Base-by-base conservation (phyloP, 345 rosid genomes). In the Lenwebbia sp. region DNA sequence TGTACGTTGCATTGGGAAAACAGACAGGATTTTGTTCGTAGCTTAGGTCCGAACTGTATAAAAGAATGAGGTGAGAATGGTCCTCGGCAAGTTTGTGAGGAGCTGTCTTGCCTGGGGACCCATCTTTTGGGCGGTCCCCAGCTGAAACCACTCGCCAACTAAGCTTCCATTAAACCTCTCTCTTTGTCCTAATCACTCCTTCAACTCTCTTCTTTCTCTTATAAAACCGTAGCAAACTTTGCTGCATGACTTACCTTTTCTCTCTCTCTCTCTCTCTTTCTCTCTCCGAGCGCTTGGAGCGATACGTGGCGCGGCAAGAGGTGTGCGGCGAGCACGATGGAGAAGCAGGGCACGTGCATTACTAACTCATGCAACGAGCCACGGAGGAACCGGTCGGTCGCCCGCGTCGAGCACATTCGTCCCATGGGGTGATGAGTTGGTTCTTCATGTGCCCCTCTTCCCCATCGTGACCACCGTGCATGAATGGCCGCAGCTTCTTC, bases 291-390 rank as follows among this genome's bases (percentile, higher is more conserved):
- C 41, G 5, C 76, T 65, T 30, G 47, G 25, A 5, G 26, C 47
- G 47, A 19, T 70, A 4, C 23, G 47, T 19, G 81, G 84, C 60
- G 3, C 19, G 55, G 56, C 41, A 30, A 37, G 90, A 84, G 54
- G 82, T 84, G 86, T 85, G 90, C 88, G 94, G 85, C 57, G 99
- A 92, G 94, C 98, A 91, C 88, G 99, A 96, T 96, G 99, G 99
- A 95, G 99, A 96, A 94, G 99, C 97, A 96, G 99, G 99, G 97
- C 98, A 96, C 99, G 98, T 95, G 98, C 99, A 70, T 70, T 70
- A 37, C 81, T 70, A 70, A 70, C 47, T 70, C 81, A 33, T 22
- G 14, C 26, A 10, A 19, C 47, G 21, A 70, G 81, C 81, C 81
- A 70, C 5, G 47, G 81, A 70, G 47, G 81, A 70, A 70, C 81